Evolutionary conservation across 768 basidiomycete species (phyloP), one percentile per base, ranked within the genome.

Genomic region (Lactarius hatsudake): DNA sequence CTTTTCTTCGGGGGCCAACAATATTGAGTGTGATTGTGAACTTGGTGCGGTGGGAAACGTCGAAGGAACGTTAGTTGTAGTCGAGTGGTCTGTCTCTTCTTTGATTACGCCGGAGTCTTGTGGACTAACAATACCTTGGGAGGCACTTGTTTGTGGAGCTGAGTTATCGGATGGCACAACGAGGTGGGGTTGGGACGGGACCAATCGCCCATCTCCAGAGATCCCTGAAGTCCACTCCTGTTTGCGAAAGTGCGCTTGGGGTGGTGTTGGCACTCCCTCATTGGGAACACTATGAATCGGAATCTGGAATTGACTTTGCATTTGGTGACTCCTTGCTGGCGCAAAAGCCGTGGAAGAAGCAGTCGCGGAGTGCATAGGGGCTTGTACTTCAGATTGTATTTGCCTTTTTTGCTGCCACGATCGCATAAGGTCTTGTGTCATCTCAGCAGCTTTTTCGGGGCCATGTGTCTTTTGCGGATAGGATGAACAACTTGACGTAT

Each of bases 1-100:
- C 54, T 60, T 64, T 18, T 64, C 51, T 42, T 63, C 63, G 26
- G 62, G 42, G n/a, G 38, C 42, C 17, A 68, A 55, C 58, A 67
- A 40, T 48, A 68, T 63, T 18, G 66, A 67, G 26, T 64, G 62
- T 38, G 51, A 43, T 34, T 67, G 66, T 9, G 62, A 59, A 60
- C 58, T 59, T 60, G 51, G 51, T 57, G 53, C 32, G 42, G 38
- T n/a, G 59, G 28, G 30, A 40, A 9, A 20, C 12, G 23, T 38
- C n/a, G 42, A 18, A 59, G 32, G 7, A 15, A 20, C 3, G 54
- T 45, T 17, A 48, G 32, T n/a, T 17, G 53, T 20, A 15, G 42
- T 23, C n/a, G 34, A 34, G 5, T 63, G 40, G 36, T 40, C 20
- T 53, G 51, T 36, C 20, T 42, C 61, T 38, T 38, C 18, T 17